These are phyloP conservation scores for Apium graveolens DNA, from an alignment of 129 eudicot species.

Conservation along the genomic window DNA sequence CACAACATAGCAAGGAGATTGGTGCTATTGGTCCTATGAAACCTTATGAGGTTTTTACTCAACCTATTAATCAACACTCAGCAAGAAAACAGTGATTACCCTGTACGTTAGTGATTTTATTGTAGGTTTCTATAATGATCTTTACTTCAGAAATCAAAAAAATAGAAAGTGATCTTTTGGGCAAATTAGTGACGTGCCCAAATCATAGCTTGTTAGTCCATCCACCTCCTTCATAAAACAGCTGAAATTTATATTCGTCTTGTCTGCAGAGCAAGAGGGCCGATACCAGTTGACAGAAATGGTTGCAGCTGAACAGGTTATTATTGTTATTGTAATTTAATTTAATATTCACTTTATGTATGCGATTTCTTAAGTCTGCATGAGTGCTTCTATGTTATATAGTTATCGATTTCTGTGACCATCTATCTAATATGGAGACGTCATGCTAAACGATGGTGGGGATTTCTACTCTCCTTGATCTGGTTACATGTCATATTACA, in stretches of 20 bases:
- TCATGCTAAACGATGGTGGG: too few species aligned
- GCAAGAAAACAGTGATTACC: neutral
- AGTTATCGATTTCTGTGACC: too few species aligned
- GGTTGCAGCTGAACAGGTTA: conserved; percentile 64
- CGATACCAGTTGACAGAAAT: conserved; percentile 36
- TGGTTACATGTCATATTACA: too few species aligned
- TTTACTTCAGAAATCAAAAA: neutral
- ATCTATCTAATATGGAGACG: too few species aligned
- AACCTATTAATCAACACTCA: neutral
- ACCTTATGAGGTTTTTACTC: neutral
- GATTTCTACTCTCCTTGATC: too few species aligned
- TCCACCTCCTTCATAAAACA: neutral
- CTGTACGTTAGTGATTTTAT: neutral
- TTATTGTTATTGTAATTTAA: neutral
- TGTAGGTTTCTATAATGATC: neutral
- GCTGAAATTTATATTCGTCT: conserved; percentile 3
- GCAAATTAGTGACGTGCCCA: too few species aligned
- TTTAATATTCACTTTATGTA: too few species aligned
- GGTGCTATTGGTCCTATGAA: neutral
- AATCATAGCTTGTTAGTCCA: neutral
- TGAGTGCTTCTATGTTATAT: neutral
- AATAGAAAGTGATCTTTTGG: too few species aligned
- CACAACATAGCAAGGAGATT: neutral
- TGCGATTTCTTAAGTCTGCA: neutral
- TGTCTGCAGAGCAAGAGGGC: conserved; percentile 49